Percentiles rank a stretch among this genome's conserved stretches.
phyloP scores from a whole-genome alignment of 2,329 filamentous ascomycete species.

The Pseudogymnoascus sp. region DNA sequence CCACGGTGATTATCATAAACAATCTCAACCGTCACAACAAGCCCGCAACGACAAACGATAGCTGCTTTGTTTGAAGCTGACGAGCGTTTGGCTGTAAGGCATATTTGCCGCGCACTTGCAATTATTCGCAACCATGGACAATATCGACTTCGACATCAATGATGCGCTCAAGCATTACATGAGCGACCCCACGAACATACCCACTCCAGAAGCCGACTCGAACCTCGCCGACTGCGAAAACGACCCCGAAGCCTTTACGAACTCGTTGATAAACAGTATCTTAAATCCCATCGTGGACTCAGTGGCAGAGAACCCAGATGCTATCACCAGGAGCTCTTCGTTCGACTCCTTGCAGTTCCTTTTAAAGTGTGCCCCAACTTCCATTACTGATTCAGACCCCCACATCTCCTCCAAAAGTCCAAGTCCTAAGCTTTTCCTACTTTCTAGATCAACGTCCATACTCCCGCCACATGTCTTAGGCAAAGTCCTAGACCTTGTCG shows the following conservation, averaged over 20 bases:
- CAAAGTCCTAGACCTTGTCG: conserved; percentile 86
- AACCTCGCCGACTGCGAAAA: conserved; percentile 86
- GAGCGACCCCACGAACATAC: conserved; percentile 77
- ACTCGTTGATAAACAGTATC: conserved; percentile 70
- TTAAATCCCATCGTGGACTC: conserved; percentile 90
- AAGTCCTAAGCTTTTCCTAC: conserved; percentile 54
- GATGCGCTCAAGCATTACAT: conserved; percentile 94
- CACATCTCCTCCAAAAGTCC: conserved; percentile 28
- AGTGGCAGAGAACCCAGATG: conserved; percentile 84
- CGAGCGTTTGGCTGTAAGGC: background rate
- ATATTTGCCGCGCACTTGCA: background rate
- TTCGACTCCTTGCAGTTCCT: conserved; percentile 95
- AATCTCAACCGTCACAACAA: conserved; percentile 1
- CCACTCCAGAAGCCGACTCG: conserved; percentile 77
- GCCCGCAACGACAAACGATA: background rate
- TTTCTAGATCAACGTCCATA: conserved; percentile 69
- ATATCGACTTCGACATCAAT: conserved; percentile 89
- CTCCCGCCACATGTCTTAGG: conserved; percentile 76
- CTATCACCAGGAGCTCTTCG: conserved; percentile 65
- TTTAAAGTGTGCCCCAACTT: conserved; percentile 77
- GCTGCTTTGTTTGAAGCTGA: background rate
- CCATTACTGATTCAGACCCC: conserved; percentile 27
- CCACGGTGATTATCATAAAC: conserved; percentile 6
- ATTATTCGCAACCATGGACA: conserved; percentile 47
- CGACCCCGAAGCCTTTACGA: conserved; percentile 75